Conservation (phyloP, 192 early-diverging fungal genomes). For the Coemansia sp. region DNA sequence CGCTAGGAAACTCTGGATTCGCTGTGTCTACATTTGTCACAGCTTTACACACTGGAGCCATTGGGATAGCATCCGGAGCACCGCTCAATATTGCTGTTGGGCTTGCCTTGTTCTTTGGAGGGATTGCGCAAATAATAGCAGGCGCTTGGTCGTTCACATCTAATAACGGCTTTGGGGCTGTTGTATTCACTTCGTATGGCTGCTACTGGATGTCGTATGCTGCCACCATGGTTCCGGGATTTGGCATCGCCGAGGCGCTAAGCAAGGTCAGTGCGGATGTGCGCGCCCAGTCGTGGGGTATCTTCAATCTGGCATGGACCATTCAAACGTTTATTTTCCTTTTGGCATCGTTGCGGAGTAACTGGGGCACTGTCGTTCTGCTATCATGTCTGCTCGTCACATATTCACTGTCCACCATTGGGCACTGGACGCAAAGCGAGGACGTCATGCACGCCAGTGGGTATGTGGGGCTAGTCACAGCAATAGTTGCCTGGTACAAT, state of each 20-base stretch:
- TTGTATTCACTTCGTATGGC: constrained; percentile 50
- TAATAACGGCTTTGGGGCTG: constrained; percentile 39
- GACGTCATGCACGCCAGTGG: constrained; percentile 45
- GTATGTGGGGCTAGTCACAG: constrained; percentile 55
- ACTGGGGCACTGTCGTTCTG: constrained; percentile 50
- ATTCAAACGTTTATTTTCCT: constrained; percentile 61
- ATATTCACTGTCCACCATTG: constrained; percentile 52
- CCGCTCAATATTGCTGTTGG: constrained; percentile 45
- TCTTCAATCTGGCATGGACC: constrained; percentile 58
- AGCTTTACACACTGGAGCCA: constrained; percentile 39
- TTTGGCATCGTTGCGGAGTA: constrained; percentile 54
- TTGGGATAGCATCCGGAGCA: constrained; percentile 35
- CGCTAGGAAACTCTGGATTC: constrained; percentile 51
- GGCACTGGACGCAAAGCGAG: constrained; percentile 52
- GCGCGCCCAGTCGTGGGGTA: constrained; percentile 56
- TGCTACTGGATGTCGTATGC: constrained; percentile 64
- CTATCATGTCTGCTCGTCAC: constrained; percentile 56
- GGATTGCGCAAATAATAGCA: constrained; percentile 37
- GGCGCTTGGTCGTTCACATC: constrained; percentile 47
- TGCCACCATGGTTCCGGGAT: constrained; percentile 56
- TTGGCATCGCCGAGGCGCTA: constrained; percentile 54
- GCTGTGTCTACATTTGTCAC: constrained; percentile 44
- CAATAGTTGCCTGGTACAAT: constrained; percentile 59
- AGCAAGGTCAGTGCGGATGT: constrained; percentile 34
- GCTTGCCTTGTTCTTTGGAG: constrained; percentile 50